Conservation (phyloP, 371 early-diverging fungal genomes). For the Paramicrosporidium saccamoebae region DNA sequence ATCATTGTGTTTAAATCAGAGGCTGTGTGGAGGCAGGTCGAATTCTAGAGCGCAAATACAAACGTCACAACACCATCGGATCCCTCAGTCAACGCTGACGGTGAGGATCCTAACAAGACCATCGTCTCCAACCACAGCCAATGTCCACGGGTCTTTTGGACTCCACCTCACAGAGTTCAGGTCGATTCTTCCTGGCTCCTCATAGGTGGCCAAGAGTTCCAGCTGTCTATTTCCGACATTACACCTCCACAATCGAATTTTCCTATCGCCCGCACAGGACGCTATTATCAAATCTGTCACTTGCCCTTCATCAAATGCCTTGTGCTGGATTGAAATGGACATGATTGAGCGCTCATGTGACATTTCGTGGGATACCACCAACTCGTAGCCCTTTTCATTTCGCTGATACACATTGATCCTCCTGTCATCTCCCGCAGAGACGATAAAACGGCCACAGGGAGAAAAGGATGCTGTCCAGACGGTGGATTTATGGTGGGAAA, state of each 20-base stretch:
- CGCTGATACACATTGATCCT: constrained; percentile 44
- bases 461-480: constrained; percentile 80
- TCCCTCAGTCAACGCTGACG: too few relatives aligned
- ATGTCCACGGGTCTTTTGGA: constrained; percentile 19
- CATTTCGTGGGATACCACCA: constrained; percentile 12
- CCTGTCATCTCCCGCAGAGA: constrained; percentile 58
- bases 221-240: constrained; percentile 4
- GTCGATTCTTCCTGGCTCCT: constrained; percentile 49
- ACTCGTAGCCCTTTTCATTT: too few relatives aligned
- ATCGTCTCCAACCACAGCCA: constrained; percentile 68
- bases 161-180: constrained; percentile 64
- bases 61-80: too few relatives aligned
- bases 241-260: constrained; percentile 3
- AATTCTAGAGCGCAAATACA: too few relatives aligned
- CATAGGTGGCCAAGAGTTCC: constrained; percentile 6
- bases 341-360: constrained; percentile 8
- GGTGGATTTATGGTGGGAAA: constrained; percentile 53
- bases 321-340: constrained; percentile 2
- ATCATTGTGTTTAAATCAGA: too few relatives aligned
- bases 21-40: too few relatives aligned
- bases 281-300: constrained; percentile 1
- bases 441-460: constrained; percentile 21
- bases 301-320: constrained; percentile 1
- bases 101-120: constrained; percentile 32
- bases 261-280: neutral